Percentiles rank a stretch among this genome's conserved stretches.
phyloP scores from a whole-genome alignment of 176 grass and related monocot genomes.

The sorghum (Sorghum bicolor) region DNA sequence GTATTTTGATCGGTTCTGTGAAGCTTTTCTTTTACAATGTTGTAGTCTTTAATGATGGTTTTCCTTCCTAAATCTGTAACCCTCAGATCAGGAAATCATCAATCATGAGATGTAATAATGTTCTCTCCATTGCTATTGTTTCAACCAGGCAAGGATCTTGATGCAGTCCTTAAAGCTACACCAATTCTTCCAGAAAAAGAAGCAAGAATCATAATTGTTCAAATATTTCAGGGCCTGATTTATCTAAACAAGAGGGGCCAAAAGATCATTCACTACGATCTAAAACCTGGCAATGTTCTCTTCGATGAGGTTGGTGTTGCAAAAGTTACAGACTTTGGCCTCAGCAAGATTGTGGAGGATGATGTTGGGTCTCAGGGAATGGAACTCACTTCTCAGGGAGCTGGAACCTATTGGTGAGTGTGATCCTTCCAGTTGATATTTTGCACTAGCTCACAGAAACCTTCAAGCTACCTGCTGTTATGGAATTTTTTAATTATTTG shows the following conservation, averaged over 20 bases:
- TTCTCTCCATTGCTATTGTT: slow-evolving; percentile 34
- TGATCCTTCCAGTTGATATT: slow-evolving; percentile 27
- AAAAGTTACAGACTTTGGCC: slow-evolving; percentile 99
- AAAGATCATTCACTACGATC: slow-evolving; percentile 98
- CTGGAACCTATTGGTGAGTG: slow-evolving; percentile 96
- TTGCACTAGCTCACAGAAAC: neutral
- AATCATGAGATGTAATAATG: slow-evolving; percentile 22
- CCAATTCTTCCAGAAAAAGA: slow-evolving; percentile 98
- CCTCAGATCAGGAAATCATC: slow-evolving; percentile 1
- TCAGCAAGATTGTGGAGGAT: slow-evolving; percentile 99
- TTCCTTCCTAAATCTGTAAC: slow-evolving; percentile 2
- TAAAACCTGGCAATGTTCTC: slow-evolving; percentile 97
- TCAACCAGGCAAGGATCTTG: slow-evolving; percentile 90
- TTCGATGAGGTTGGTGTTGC: slow-evolving; percentile 92
- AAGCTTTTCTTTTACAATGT: neutral
- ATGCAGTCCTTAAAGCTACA: slow-evolving; percentile 92
- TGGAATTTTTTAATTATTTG: slow-evolving; percentile 28
- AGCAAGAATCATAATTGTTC: slow-evolving; percentile 97
- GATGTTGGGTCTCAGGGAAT: slow-evolving; percentile 99
- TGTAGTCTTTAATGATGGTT: slow-evolving; percentile 4
- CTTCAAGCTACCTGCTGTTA: slow-evolving; percentile 1
- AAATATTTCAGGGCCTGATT: slow-evolving; percentile 97
- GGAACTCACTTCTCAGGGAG: slow-evolving; percentile 98
- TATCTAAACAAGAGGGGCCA: slow-evolving; percentile 97
- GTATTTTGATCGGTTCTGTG: neutral